Evolutionary conservation across 805 yeast genomes (phyloP), one percentile per base, ranked within the genome.

Genomic region (Candida khao-thaluensis): DNA sequence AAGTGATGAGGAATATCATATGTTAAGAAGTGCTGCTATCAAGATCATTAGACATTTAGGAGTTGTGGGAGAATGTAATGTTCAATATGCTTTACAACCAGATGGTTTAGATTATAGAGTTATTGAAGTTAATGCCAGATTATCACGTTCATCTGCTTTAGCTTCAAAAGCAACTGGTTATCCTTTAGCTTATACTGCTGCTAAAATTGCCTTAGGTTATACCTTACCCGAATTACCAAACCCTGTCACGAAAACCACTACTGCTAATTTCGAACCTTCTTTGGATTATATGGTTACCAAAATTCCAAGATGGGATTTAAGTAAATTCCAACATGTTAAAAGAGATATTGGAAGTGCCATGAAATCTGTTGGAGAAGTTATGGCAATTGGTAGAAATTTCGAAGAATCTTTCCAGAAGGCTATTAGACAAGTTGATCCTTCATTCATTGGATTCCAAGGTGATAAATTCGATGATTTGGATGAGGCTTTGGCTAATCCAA

Each of bases 101-200:
- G 93, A 89, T 65, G 95, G 96, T 23, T 77, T 87, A 65, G 98
- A 93, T 59, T 91, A 91, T 71, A 85, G 99, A 70, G 88, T 91
- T 52, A 91, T 91, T 64, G 99, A 91, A 72, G 99, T 91, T 51
- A 91, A 91, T 62, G 99, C 99, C 37, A 85, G 99, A 72, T 76
- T 91, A 54, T 90, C 97, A 22, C 82, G 99, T 66, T 91, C 99
- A 34, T 93, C 98, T n/a, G 99, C 99, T 41, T 76, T 91, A 56
- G 99, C 99, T 34, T 91, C 98, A 17, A 91, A 91, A 73, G 99
- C 99, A 26, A 91, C 99, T 32, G 99, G 98, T 53, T 91, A 91
- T 60, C 99, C 99, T 55, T 76, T 91, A 53, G 99, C 99, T 37
- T 91, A 89, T 65, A 93, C 95, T 40, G 99, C 99, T 50, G 98